A percentile compares a stretch with the other conserved stretches of the same genome.
Conservation (phyloP, 1,139 yeast genomes). For the Pichia sp. region DNA sequence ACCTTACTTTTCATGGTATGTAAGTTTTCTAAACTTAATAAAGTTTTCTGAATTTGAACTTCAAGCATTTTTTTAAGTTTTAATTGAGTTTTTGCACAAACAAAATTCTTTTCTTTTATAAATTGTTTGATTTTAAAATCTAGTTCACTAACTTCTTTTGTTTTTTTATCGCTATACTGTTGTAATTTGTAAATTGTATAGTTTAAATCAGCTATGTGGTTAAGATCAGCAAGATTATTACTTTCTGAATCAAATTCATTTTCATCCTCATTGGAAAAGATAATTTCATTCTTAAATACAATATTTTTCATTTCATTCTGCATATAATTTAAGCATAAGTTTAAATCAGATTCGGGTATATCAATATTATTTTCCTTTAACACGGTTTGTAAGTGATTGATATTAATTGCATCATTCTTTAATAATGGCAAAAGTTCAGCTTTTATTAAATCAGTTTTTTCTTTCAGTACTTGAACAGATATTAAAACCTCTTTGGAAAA, state of each 20-base stretch:
- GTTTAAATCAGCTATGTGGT: slow-evolving; percentile 25
- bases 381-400: slow-evolving; percentile 2
- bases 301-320: slow-evolving; percentile 14
- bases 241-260: slow-evolving; percentile 3
- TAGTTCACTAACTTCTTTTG: slow-evolving; percentile 13
- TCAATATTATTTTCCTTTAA: neutral
- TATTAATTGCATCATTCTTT: slow-evolving; percentile 5
- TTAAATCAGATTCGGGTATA: slow-evolving; percentile 17
- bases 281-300: neutral
- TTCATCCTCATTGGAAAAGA: neutral
- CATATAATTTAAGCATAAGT: slow-evolving; percentile 20
- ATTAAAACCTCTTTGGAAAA: neutral
- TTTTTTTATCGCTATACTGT: slow-evolving; percentile 17
- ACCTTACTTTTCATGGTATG: slow-evolving; percentile 35
- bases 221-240: slow-evolving; percentile 16
- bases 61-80: slow-evolving; percentile 23
- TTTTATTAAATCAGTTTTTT: neutral
- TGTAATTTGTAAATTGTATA: slow-evolving; percentile 22
- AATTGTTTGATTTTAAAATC: slow-evolving; percentile 14
- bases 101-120: slow-evolving; percentile 16
- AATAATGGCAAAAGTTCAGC: neutral
- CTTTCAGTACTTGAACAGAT: neutral
- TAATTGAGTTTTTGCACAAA: slow-evolving; percentile 22
- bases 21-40: slow-evolving; percentile 32
- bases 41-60: slow-evolving; percentile 30